These are phyloP conservation scores for Dipteronia sinensis DNA, from an alignment of 345 rosid species.

Conservation along the genomic window DNA sequence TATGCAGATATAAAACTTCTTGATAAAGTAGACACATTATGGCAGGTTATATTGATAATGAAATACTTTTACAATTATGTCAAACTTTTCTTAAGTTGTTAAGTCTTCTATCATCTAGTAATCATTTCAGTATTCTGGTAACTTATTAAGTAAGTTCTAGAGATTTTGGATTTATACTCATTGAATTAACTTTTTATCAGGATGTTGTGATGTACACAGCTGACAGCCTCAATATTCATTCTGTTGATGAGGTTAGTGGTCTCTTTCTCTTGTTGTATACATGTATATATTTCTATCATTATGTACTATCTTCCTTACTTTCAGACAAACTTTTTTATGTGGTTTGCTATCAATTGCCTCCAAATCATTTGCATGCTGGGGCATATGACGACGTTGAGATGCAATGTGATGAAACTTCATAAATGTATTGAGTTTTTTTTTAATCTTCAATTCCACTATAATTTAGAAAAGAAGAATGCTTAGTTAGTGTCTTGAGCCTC, in stretches of 20 bases:
- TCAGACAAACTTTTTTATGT: neutral
- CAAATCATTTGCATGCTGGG: neutral
- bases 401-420: neutral
- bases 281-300: neutral
- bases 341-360: neutral
- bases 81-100: neutral
- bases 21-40: neutral
- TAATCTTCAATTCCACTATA: neutral
- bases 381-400: neutral
- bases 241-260: conserved; percentile 77
- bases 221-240: conserved; percentile 78
- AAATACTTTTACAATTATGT: neutral
- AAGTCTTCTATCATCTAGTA: neutral
- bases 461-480: neutral
- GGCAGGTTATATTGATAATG: neutral
- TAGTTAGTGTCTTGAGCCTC: neutral
- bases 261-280: neutral
- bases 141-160: neutral
- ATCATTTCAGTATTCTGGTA: neutral
- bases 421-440: neutral
- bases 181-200: conserved; percentile 38
- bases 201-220: conserved; percentile 90
- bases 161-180: neutral
- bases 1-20: neutral
- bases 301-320: neutral